Evolutionary conservation across 805 yeast species (phyloP), one percentile per base, ranked within the genome.

Genomic region (Metschnikowia kofuensis): DNA sequence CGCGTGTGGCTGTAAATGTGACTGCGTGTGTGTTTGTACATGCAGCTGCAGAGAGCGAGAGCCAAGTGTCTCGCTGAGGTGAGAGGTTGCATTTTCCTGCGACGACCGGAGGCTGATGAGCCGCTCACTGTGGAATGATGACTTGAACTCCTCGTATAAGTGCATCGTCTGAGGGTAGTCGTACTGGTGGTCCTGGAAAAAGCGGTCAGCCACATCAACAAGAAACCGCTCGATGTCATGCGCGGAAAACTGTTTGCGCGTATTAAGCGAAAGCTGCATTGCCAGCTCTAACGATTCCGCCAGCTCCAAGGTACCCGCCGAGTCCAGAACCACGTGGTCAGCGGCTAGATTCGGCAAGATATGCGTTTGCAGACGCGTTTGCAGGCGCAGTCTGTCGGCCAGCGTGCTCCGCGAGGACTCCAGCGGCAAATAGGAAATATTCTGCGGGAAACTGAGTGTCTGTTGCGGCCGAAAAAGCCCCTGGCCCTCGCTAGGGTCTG

Each of bases 91-190:
- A 11, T 27, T 21, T 8, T 46, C 42, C 26, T 42, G 21, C 1
- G 50, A 40, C 2, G 54, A 46, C 26, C 59, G 54, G 15, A 54
- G 40, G 45, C 64, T 68, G n/a, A 68, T 64, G 35, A 72, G 67
- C 48, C 76, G 52, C 56, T 74, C 78, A 45, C 70, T 70, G 45
- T 65, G 62, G 48, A 74, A 73, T 16, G 76, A 64, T 41, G 58
- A 62, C 55, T 73, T 73, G 57, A 74, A 72, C 49, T 73, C 75
- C 50, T 71, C 76, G 56, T 72, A 74, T 11, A 69, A 59, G 56
- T 72, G 70, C 38, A 68, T 57, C 13, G 77, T 71, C 51, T 72
- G 75, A 4, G 78, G 78, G 47, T 70, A 74, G 41, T 70, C 75
- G 50, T 62, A 68, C 47, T 65, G 70, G 55, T 69, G 66, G 38